A percentile compares a stretch with the other conserved stretches of the same genome.
phyloP scores from a whole-genome alignment of 2,329 filamentous ascomycete species.

The Myrmaecium sp. region DNA sequence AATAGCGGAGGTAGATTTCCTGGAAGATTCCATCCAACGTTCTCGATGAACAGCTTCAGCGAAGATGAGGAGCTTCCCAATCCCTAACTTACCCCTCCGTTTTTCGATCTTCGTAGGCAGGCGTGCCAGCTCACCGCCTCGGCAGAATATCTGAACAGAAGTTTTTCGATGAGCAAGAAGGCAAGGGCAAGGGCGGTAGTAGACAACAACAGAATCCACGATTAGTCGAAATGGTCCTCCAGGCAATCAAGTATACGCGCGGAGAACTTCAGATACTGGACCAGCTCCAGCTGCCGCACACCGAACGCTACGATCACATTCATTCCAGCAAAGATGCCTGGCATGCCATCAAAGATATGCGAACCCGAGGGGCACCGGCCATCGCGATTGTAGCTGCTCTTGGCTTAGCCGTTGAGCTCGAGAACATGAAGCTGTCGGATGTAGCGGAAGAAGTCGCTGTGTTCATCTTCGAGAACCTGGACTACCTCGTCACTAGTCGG shows the following conservation, averaged over 20 bases:
- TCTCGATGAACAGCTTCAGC: too few relatives aligned
- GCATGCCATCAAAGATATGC: constrained; percentile 70
- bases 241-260: constrained; percentile 61
- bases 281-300: constrained; percentile 67
- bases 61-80: too few relatives aligned
- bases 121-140: too few relatives aligned
- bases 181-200: too few relatives aligned
- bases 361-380: constrained; percentile 67
- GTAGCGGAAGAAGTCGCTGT: constrained; percentile 43
- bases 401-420: constrained; percentile 70
- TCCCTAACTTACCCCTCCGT: too few relatives aligned
- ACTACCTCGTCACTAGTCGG: constrained; percentile 75
- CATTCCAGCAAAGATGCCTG: constrained; percentile 58
- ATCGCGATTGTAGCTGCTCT: constrained; percentile 96
- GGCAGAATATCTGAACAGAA: too few relatives aligned
- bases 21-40: too few relatives aligned
- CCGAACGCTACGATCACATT: constrained; percentile 61
- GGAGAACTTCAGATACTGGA: constrained; percentile 63
- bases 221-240: constrained; percentile 35
- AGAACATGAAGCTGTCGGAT: constrained; percentile 35
- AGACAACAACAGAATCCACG: too few relatives aligned
- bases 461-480: constrained; percentile 59
- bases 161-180: too few relatives aligned
- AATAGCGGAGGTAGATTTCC: too few relatives aligned
- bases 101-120: too few relatives aligned